Evolutionary conservation across 164 flowering plant genomes (phyloP), one percentile per base, ranked within the genome.

Genomic region (Houttuynia cordata): DNA sequence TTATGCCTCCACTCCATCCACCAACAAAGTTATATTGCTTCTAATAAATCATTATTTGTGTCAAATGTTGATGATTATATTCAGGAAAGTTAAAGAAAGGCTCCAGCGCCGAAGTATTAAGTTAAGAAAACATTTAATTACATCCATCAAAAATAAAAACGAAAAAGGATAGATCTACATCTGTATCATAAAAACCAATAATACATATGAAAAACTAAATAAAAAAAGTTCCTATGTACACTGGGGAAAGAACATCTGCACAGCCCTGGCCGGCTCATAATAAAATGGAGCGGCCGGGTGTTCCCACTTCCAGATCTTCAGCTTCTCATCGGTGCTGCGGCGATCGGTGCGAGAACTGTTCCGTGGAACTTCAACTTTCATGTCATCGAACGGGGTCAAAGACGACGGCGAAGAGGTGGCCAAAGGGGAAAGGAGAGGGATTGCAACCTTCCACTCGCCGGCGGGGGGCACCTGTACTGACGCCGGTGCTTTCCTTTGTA

Each of bases 391-490:
- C 6, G 41, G 62, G 18, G 71, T 64, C 17, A 8, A 45, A 45
- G 49, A 45, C 17, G 49, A 17, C 17, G 75, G 20, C 12, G 92
- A 85, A 13, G 92, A 81, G 4, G 71, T 20, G 21, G 64, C 74
- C 37, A 87, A 68, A 47, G 97, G 97, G 7, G 97, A 91, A 15
- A 87, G 60, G 21, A 91, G 84, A 23, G 97, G 97, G 40, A 91
- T 91, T 15, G 91, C 92, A 0, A 75, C 83, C 72, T 91, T 85
- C 95, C 92, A 90, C 20, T 75, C 71, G 14, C 78, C 54, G 6
- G 65, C 76, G 0, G 83, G 81, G 17, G 57, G 70, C 61, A 91
- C 76, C 68, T 91, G 77, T 6, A 91, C 67, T 8, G 89, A 79
- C 13, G 91, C 79, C 58, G 97, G 97, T 0, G 93, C 91, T 40